Conservation (phyloP, 2,329 filamentous ascomycete species). For the Dactylellina leptospora region DNA sequence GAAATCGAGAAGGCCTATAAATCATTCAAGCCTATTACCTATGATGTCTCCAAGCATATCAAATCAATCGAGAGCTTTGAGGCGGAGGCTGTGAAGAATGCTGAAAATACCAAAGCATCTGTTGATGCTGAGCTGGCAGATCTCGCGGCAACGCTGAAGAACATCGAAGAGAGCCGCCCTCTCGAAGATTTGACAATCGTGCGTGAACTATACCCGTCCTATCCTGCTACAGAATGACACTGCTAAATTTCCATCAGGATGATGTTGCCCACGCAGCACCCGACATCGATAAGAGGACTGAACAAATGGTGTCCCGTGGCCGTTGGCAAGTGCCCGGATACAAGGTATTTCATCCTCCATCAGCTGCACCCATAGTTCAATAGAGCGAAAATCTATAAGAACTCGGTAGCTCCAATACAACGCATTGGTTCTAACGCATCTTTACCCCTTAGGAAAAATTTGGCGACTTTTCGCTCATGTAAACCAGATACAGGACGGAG, state of each 20-base stretch:
- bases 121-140: constrained; percentile 95
- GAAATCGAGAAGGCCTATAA: constrained; percentile 97
- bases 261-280: constrained; percentile 93
- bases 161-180: constrained; percentile 93
- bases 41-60: constrained; percentile 91
- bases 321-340: constrained; percentile 98
- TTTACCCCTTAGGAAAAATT: constrained; percentile 82
- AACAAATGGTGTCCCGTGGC: constrained; percentile 93
- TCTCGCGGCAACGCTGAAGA: constrained; percentile 91
- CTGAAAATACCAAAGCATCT: constrained; percentile 93
- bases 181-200: constrained; percentile 98
- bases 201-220: constrained; percentile 64
- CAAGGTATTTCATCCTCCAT: constrained; percentile 74
- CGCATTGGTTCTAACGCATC: constrained; percentile 17
- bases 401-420: too few relatives aligned
- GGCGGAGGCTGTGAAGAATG: constrained; percentile 94
- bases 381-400: too few relatives aligned
- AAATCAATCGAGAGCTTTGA: constrained; percentile 99
- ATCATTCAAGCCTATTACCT: constrained; percentile 88
- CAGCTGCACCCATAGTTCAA: too few relatives aligned
- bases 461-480: constrained; percentile 93
- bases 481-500: constrained; percentile 67
- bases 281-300: constrained; percentile 96
- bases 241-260: constrained; percentile 68
- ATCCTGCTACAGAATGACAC: not conserved